These are phyloP conservation scores for Pezicula rhizophila DNA, from an alignment of 2,329 filamentous ascomycete genomes.

Conservation along the genomic window DNA sequence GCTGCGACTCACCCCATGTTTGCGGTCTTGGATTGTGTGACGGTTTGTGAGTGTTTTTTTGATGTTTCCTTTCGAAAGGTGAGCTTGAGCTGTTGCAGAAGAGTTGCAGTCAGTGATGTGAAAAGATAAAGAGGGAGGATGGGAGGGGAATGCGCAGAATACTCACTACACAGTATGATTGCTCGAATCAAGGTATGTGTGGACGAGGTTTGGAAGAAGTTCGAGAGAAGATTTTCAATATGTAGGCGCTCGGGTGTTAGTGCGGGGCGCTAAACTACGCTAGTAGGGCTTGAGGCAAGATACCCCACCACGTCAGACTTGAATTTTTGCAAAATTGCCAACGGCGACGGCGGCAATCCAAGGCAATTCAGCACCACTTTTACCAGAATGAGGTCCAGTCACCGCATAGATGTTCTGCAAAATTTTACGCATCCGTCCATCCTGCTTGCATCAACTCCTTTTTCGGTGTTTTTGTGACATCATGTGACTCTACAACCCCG, in stretches of 20 bases:
- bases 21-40: constrained; percentile 21
- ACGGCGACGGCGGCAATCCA: too few species aligned
- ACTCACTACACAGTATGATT: constrained; percentile 11
- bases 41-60: constrained; percentile 19
- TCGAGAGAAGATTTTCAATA: background rate
- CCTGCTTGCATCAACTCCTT: too few species aligned
- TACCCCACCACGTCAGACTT: constrained; percentile 1
- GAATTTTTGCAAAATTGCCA: too few species aligned
- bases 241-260: background rate
- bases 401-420: too few species aligned
- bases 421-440: too few species aligned
- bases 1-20: constrained; percentile 28
- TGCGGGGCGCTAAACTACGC: background rate
- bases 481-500: too few species aligned
- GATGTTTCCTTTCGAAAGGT: constrained; percentile 15
- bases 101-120: constrained; percentile 12
- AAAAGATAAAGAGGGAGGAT: too few species aligned
- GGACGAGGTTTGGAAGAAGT: constrained; percentile 5
- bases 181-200: constrained; percentile 11
- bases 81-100: constrained; percentile 18
- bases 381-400: too few species aligned
- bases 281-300: constrained; percentile 1
- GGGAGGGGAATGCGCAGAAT: constrained; percentile 3
- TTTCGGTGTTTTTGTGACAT: too few species aligned
- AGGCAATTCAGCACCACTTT: too few species aligned